Percentiles rank a stretch among this genome's conserved stretches.
These are phyloP conservation scores for Apiotrichum mycotoxinovorans DNA, from an alignment of 1,284 basidiomycete species.

Conservation along the genomic window DNA sequence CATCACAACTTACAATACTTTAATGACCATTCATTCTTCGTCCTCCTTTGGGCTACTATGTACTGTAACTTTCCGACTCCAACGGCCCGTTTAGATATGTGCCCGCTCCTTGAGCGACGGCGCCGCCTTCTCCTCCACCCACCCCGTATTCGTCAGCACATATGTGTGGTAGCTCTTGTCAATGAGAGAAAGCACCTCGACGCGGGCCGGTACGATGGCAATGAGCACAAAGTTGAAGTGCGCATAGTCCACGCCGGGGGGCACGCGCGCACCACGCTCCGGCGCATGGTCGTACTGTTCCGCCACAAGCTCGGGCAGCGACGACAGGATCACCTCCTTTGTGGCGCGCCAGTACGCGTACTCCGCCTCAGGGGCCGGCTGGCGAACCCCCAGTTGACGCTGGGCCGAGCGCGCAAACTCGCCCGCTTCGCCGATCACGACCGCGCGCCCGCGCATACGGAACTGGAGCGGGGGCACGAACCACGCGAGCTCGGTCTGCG, in stretches of 20 bases:
- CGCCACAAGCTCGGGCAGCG: background rate
- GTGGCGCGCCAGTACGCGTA: slow-evolving; percentile 7
- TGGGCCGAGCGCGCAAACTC: background rate
- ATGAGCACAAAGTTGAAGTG: slow-evolving; percentile 11
- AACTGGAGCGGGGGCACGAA: slow-evolving; percentile 13
- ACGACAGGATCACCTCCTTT: background rate
- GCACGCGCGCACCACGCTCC: background rate
- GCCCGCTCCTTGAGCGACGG: background rate
- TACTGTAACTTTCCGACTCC: no score
- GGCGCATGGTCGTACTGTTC: slow-evolving; percentile 9
- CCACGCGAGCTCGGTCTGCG: slow-evolving; percentile 15
- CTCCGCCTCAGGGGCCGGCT: background rate
- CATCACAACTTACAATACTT: no score
- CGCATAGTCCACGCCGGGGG: slow-evolving; percentile 8
- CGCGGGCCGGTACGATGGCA: slow-evolving; percentile 7
- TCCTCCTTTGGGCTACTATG: background rate
- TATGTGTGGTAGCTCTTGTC: slow-evolving; percentile 1
- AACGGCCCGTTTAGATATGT: background rate
- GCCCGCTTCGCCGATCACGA: slow-evolving; percentile 9
- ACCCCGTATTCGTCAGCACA: background rate
- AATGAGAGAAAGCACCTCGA: slow-evolving; percentile 8
- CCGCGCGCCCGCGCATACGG: slow-evolving; percentile 14
- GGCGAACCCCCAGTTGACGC: background rate
- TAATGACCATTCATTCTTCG: background rate
- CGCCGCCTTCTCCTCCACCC: background rate